phyloP scores from a whole-genome alignment of 2,329 filamentous ascomycete genomes.

The Elsinoe australis region DNA sequence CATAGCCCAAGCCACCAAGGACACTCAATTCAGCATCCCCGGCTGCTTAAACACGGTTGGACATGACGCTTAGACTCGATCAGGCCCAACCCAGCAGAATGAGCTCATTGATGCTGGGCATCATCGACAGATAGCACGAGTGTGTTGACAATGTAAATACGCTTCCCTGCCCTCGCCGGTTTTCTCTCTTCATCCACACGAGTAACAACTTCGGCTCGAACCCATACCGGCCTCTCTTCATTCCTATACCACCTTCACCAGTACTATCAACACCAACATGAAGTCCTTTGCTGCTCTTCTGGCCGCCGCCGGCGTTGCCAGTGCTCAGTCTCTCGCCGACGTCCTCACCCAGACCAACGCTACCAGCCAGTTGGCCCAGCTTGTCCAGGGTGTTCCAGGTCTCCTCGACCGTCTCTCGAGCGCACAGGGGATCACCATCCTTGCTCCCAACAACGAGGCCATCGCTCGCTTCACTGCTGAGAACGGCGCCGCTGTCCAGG shows the following conservation, averaged over 20 bases:
- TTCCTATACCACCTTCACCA: not conserved
- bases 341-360: constrained; percentile 24
- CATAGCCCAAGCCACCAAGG: constrained; percentile 14
- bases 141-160: constrained; percentile 10
- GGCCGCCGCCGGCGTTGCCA: constrained; percentile 17
- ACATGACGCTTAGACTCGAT: constrained; percentile 15
- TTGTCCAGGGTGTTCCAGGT: constrained; percentile 24
- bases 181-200: not conserved
- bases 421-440: constrained; percentile 43
- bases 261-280: constrained; percentile 1
- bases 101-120: constrained; percentile 16
- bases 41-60: constrained; percentile 8
- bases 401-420: constrained; percentile 30
- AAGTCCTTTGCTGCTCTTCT: constrained; percentile 14
- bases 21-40: constrained; percentile 9
- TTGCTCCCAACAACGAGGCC: constrained; percentile 47
- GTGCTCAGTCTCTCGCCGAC: constrained; percentile 20
- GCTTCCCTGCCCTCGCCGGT: not conserved
- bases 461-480: constrained; percentile 26
- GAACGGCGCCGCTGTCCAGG: constrained; percentile 30
- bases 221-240: not conserved
- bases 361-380: constrained; percentile 24
- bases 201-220: not conserved
- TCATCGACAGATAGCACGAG: constrained; percentile 1
- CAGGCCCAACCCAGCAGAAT: constrained; percentile 13